phyloP scores from a whole-genome alignment of 305 asterid species.

The Ajuga reptans region DNA sequence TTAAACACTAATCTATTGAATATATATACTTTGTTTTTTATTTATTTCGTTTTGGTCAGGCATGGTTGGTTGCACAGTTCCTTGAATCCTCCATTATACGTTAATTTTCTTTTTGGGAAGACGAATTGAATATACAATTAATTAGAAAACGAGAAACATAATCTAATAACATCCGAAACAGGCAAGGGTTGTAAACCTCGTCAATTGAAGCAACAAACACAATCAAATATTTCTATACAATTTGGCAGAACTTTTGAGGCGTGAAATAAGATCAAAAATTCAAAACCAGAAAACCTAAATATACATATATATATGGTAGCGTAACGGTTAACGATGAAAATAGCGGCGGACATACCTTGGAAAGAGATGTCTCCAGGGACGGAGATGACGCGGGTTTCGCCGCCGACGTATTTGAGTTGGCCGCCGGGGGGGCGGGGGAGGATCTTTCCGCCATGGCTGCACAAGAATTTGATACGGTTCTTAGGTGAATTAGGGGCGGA shows the following conservation, averaged over 20 bases:
- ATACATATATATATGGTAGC: not conserved
- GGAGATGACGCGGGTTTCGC: conserved; percentile 80
- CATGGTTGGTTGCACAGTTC: not conserved
- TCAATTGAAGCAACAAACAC: not conserved
- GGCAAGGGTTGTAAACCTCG: not conserved
- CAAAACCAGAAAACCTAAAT: no score
- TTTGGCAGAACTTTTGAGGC: not conserved
- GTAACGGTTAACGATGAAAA: not conserved
- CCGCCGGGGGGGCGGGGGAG: conserved; percentile 68
- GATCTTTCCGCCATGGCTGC: conserved; percentile 87
- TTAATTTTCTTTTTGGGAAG: not conserved
- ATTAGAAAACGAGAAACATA: not conserved
- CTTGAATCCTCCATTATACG: not conserved
- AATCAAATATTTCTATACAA: not conserved
- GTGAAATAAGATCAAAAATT: no score
- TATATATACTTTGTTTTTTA: no score
- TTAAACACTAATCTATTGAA: no score
- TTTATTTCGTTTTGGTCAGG: not conserved
- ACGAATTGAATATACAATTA: not conserved
- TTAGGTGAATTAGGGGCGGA: conserved; percentile 47
- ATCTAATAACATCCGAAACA: not conserved
- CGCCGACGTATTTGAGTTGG: conserved; percentile 76
- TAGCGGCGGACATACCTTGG: conserved; percentile 30
- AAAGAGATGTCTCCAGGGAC: conserved; percentile 49
- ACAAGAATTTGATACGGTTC: conserved; percentile 53